A percentile compares a stretch with the other conserved stretches of the same genome.
phyloP scores from a whole-genome alignment of 208 protist genomes.

The Wallacemonas rigidus region DNA sequence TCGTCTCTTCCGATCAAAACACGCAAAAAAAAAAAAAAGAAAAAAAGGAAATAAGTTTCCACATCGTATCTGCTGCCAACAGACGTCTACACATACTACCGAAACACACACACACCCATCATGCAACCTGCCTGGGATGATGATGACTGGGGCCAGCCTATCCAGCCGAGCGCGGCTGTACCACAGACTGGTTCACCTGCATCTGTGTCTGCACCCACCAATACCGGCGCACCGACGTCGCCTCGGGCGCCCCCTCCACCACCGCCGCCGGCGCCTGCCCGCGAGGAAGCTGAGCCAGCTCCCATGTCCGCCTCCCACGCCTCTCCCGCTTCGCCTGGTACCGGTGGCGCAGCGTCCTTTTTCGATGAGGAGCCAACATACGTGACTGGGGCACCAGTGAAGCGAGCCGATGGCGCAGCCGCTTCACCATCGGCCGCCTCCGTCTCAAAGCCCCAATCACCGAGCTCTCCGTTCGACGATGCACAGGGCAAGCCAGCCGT shows the following conservation, averaged over 20 bases:
- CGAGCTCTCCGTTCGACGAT: constrained; percentile 15
- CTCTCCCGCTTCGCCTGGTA: constrained; percentile 11
- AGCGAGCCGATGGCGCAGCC: background rate
- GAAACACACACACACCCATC: constrained; percentile 7
- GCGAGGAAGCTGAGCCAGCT: background rate
- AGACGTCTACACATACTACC: background rate
- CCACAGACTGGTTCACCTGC: constrained; percentile 2
- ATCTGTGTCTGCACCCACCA: background rate
- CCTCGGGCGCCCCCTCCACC: constrained; percentile 6
- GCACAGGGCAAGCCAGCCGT: background rate
- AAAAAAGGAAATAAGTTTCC: background rate
- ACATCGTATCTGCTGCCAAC: background rate
- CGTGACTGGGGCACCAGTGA: background rate
- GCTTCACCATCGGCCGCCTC: background rate
- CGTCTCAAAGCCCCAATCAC: constrained; percentile 3
- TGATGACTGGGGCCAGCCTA: constrained; percentile 24
- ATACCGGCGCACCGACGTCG: constrained; percentile 1
- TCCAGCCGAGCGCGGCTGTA: background rate
- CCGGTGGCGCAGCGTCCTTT: constrained; percentile 16
- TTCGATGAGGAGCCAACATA: constrained; percentile 9
- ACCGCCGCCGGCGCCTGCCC: background rate
- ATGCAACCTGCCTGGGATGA: constrained; percentile 13
- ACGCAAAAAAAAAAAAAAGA: no score
- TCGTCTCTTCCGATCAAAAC: no score
- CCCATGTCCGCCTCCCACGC: background rate